Evolutionary conservation across 2,329 filamentous ascomycete species (phyloP), one percentile per base, ranked within the genome.

Genomic region (Arthrocladium fulminans): DNA sequence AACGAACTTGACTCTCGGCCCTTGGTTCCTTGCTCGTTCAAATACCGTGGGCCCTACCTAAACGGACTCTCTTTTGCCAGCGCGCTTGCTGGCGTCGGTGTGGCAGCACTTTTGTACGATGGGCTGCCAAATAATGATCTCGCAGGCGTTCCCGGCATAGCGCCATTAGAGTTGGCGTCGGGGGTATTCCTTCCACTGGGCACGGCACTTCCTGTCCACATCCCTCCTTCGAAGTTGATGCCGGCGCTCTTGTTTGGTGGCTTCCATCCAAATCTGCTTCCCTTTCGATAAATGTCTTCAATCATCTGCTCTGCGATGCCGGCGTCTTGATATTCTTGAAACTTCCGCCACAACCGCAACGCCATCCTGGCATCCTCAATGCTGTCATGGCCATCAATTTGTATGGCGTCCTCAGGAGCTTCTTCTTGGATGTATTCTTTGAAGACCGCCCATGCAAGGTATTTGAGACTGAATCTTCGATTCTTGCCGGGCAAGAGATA

Each of bases 351-450:
- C 7, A 98, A 73, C 63, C 88, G 86, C 34, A 97, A 73, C 0
- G 94, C 92, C 34, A 90, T 96, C 22, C 85, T 78, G 0, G 92
- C 89, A 64, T 98, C 92, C 66, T 97, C 92, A 57, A 98, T 94
- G 9, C 84, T 90, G 67, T 98, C 92, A 67, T 98, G 94, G 4
- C 70, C 70, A 39, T 72, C 66, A 30, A 57, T 65, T 61, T 0
- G 60, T 53, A 13, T 48, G 2, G 44, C 48, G 27, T 56, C 56
- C 25, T 55, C 57, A 19, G 50, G 45, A 5, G 83, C 88, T 56
- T 88, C 85, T 60, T 87, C 77, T 67, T 98, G 94, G 52, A 98
- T 96, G 60, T 90, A 88, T 66, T 97, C 88, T 59, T 88, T 88
- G 35, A 98, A 80, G 7, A 98, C 76, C 46, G 83, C 82, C 84